A percentile compares a stretch with the other conserved stretches of the same genome.
These are phyloP conservation scores for Myotisia sp. DNA, from an alignment of 2,329 filamentous ascomycete genomes.

Conservation along the genomic window DNA sequence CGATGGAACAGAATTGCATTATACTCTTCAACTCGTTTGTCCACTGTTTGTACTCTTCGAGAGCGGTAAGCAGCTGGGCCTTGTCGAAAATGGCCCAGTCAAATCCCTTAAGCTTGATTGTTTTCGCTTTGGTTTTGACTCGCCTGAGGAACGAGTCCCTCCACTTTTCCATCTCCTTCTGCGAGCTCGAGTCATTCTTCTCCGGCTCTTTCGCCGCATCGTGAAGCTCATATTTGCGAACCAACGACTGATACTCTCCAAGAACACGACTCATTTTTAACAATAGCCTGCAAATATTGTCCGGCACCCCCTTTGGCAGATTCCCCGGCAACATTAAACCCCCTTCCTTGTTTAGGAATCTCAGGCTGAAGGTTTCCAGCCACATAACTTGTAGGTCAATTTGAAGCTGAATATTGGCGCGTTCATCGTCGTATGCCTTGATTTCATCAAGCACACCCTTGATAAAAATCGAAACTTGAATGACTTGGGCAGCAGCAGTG, in stretches of 20 bases:
- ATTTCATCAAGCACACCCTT: constrained; percentile 19
- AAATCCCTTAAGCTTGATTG: constrained; percentile 17
- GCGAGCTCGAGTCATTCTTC: constrained; percentile 2
- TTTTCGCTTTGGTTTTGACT: constrained; percentile 15
- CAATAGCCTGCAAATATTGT: constrained; percentile 15
- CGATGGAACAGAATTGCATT: constrained; percentile 14
- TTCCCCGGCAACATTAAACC: constrained; percentile 16
- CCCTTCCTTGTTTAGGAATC: constrained; percentile 15
- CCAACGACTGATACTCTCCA: constrained; percentile 16
- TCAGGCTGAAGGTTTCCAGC: constrained; percentile 12
- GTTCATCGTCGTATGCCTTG: constrained; percentile 17
- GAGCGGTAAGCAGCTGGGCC: constrained; percentile 15
- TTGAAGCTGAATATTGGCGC: constrained; percentile 13
- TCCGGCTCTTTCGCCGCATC: constrained; percentile 9
- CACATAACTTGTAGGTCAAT: not conserved
- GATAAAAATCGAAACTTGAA: constrained; percentile 20
- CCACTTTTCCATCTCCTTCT: constrained; percentile 10
- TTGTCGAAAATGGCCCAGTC: constrained; percentile 23
- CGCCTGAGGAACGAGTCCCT: constrained; percentile 15
- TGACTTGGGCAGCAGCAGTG: constrained; percentile 17
- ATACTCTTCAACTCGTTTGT: constrained; percentile 16
- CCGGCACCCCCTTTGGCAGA: constrained; percentile 12
- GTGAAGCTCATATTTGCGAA: constrained; percentile 13
- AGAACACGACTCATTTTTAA: constrained; percentile 15
- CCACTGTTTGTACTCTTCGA: constrained; percentile 18